Base-by-base conservation (phyloP, 495 filamentous ascomycete genomes). In the Daldinia caldariorum region DNA sequence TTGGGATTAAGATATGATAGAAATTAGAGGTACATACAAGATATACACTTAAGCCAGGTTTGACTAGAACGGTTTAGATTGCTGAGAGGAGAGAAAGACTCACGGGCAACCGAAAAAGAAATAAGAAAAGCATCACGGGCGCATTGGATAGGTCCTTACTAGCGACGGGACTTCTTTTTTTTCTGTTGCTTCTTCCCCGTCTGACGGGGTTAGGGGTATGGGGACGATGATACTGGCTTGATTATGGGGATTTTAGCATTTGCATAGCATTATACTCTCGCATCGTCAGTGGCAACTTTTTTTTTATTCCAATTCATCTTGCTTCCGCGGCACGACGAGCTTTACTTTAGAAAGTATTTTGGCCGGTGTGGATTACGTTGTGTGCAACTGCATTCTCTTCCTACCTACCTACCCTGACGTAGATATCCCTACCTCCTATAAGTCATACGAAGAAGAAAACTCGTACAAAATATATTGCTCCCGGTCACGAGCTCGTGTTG, bases 21-120 rank as follows among this genome's bases (percentile, higher is more conserved):
- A 47, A 47, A 26, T 26, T 1, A 26, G 10, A 39, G 10, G 10
- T 39, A 39, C 10, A 14, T 39, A 39, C 10, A n/a, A n/a, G n/a
- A 12, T 39, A 13, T 0, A 9, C 13, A 45, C n/a, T 16, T 1
- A 47, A 47, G 18, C 43, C 14, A 18, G 37, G 43, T 16, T 39
- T 64, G 16, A 6, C 20, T 49, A 31, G 45, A 18, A 47, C 16
- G 26, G 9, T 58, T 53, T 60, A 58, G 57, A 66, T 61, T 65
- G 57, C 29, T 3, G 56, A 35, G n/a, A n/a, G n/a, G 49, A 56
- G 58, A 58, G 20, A 65, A 58, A 45, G 45, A 49, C 3, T 54
- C 37, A 67, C 69, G 69, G 69, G 69, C 69, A 72, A 72, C 69
- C 69, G 63, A 60, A 49, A 58, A 63, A 63, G 6, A 10, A 53